Evolutionary conservation across 2,329 filamentous ascomycete genomes (phyloP).

Genomic region (Phoma sp.): DNA sequence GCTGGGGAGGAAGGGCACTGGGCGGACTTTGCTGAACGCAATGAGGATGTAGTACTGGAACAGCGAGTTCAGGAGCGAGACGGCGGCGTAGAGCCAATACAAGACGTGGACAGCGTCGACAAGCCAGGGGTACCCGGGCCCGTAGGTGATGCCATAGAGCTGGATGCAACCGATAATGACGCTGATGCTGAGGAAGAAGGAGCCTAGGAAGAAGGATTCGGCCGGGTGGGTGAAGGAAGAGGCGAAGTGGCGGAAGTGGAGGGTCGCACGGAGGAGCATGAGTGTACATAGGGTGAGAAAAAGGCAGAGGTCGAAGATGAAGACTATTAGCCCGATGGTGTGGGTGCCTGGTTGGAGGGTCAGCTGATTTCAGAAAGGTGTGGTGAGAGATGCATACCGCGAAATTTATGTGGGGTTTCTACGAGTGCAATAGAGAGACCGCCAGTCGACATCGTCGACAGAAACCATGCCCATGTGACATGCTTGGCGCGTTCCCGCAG

Average conservation of each 20-base stretch:
- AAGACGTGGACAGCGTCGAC: slow-evolving; percentile 39
- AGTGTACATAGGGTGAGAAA: slow-evolving; percentile 43
- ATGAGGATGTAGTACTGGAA: slow-evolving; percentile 68
- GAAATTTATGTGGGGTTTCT: slow-evolving; percentile 50
- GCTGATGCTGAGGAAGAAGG: slow-evolving; percentile 45
- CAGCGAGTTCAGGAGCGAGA: slow-evolving; percentile 43
- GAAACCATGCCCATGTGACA: slow-evolving; percentile 56
- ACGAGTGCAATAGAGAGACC: slow-evolving; percentile 52
- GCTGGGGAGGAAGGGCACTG: slow-evolving; percentile 71
- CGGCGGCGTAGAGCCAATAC: slow-evolving; percentile 51
- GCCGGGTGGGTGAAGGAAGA: slow-evolving; percentile 53
- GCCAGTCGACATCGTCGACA: slow-evolving; percentile 55
- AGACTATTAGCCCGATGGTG: slow-evolving; percentile 57
- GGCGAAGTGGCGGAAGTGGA: slow-evolving; percentile 49
- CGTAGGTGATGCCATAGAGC: slow-evolving; percentile 35
- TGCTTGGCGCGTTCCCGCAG: slow-evolving; percentile 37
- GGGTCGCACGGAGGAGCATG: slow-evolving; percentile 48
- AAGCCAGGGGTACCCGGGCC: slow-evolving; percentile 46
- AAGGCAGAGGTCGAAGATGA: slow-evolving; percentile 55
- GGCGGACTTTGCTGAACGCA: slow-evolving; percentile 57
- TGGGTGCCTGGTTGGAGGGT: slow-evolving; percentile 49
- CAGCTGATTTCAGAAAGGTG: background rate
- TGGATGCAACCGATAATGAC: slow-evolving; percentile 49
- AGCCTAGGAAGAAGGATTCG: slow-evolving; percentile 56
- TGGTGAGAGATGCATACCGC: slow-evolving; percentile 15